Percentiles rank a stretch among this genome's conserved stretches.
Conservation (phyloP, 805 yeast genomes). For the Zygosaccharomyces siamensis region DNA sequence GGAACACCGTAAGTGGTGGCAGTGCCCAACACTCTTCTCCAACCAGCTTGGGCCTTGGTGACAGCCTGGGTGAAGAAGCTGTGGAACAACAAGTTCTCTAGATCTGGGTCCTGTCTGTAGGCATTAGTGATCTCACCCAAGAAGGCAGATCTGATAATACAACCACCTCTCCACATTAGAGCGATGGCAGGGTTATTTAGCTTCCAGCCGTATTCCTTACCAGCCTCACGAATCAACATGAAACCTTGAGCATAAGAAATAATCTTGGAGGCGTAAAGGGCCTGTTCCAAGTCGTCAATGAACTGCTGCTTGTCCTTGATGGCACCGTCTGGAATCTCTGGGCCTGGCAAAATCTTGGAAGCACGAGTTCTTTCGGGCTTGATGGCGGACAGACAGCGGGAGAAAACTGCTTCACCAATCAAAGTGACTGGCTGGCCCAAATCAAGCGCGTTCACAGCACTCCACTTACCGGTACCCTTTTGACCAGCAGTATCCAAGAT, state of each 20-base stretch:
- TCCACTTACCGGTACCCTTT: constrained; percentile 99
- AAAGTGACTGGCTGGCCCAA: constrained; percentile 97
- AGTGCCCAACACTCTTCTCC: constrained; percentile 84
- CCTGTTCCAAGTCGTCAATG: constrained; percentile 94
- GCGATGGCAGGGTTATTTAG: constrained; percentile 98
- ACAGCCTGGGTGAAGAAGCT: constrained; percentile 91
- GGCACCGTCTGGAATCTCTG: constrained; percentile 57
- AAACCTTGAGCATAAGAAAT: constrained; percentile 99
- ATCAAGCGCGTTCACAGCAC: constrained; percentile 96
- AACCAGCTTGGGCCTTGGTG: constrained; percentile 87
- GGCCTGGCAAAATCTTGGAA: constrained; percentile 73
- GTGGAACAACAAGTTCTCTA: constrained; percentile 93
- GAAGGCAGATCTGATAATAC: constrained; percentile 98
- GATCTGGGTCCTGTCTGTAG: constrained; percentile 85
- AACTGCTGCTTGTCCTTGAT: constrained; percentile 75
- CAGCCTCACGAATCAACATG: constrained; percentile 98
- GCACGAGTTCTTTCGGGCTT: constrained; percentile 90
- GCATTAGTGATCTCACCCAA: constrained; percentile 96
- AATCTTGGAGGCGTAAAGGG: constrained; percentile 95
- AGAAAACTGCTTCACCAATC: constrained; percentile 97
- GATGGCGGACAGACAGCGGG: constrained; percentile 92
- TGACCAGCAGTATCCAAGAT: constrained; percentile 96
- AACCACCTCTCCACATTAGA: constrained; percentile 99
- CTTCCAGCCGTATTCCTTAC: constrained; percentile 93
- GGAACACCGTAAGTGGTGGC: constrained; percentile 88